Evolutionary conservation across 805 yeast species (phyloP).

Genomic region (Yamadazyma sp.): DNA sequence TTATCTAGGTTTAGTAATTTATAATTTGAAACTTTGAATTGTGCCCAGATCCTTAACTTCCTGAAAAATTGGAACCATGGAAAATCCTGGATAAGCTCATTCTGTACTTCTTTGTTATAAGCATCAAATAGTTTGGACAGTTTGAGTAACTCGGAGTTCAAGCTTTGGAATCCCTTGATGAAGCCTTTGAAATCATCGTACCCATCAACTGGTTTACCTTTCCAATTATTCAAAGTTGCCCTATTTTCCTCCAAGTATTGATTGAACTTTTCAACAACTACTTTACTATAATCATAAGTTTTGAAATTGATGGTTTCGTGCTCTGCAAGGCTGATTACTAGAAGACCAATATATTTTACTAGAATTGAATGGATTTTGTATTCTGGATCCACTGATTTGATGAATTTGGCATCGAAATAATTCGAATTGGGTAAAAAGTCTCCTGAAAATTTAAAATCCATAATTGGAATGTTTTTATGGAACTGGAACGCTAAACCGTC

Average conservation of each 20-base stretch:
- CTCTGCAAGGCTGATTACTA: constrained; percentile 34
- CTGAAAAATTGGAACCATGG: constrained; percentile 71
- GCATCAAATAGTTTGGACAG: constrained; percentile 46
- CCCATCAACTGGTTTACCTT: constrained; percentile 11
- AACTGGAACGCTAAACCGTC: constrained; percentile 33
- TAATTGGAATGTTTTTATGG: constrained; percentile 25
- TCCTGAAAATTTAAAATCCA: constrained; percentile 32
- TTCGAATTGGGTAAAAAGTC: constrained; percentile 35
- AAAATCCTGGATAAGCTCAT: constrained; percentile 56
- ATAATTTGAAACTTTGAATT: constrained; percentile 51
- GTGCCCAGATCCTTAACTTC: constrained; percentile 58
- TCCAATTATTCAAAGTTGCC: constrained; percentile 19
- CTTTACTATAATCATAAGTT: constrained; percentile 18
- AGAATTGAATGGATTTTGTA: constrained; percentile 32
- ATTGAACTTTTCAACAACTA: constrained; percentile 16
- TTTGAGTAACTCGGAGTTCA: constrained; percentile 1
- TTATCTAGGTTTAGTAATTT: constrained; percentile 43
- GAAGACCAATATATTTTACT: constrained; percentile 34
- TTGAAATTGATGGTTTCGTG: constrained; percentile 35
- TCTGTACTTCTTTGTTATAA: constrained; percentile 45
- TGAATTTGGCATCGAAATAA: constrained; percentile 31
- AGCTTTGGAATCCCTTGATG: constrained; percentile 2
- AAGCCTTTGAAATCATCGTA: neutral
- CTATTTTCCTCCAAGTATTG: constrained; percentile 14
- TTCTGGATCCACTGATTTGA: constrained; percentile 24